Evolutionary conservation across 495 filamentous ascomycete species (phyloP), one percentile per base, ranked within the genome.

Genomic region (Xylaria bambusicola): DNA sequence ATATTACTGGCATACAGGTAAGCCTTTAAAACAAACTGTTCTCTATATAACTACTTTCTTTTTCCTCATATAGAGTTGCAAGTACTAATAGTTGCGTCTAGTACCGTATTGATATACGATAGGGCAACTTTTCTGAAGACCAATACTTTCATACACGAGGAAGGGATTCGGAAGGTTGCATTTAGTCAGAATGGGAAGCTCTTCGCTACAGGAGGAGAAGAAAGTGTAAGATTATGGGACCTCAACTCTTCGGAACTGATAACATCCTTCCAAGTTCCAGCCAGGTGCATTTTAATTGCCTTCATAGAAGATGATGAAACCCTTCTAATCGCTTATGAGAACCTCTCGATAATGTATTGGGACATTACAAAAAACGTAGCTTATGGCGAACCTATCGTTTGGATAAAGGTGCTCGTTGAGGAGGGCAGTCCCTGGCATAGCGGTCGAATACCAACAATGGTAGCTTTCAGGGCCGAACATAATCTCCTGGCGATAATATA

Each of bases 401-500:
- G 70, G 71, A 66, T 52, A 5, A 8, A 29, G 20, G 63, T 66
- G 24, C 55, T 62, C 9, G 59, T 62, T 18, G 63, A 63, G 13
- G 29, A 24, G 2, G 33, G 40, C n/a, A n/a, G 3, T 33, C 45
- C 7, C 56, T 55, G 9, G 18, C 67, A 6, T 62, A n/a, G 27
- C 23, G 51, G 36, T n/a, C 58, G 62, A 15, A 4, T 7, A 15
- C 68, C 68, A 6, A 65, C 33, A 7, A 9, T 47, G 2, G 70
- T 63, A 7, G 36, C 52, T 23, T 57, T 72, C 6, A 44, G 58
- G 29, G 35, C 46, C 0, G 55, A 62, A 12, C 35, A 49, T n/a
- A 57, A 61, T 23, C 63, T 72, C 13, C 46, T 73, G 1, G 70
- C 71, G 7, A 55, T 71, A 6, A 41, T 64, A 23, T 71, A 69